Base-by-base conservation (phyloP, 1,284 basidiomycete genomes). In the Pyrrhoderma noxium region DNA sequence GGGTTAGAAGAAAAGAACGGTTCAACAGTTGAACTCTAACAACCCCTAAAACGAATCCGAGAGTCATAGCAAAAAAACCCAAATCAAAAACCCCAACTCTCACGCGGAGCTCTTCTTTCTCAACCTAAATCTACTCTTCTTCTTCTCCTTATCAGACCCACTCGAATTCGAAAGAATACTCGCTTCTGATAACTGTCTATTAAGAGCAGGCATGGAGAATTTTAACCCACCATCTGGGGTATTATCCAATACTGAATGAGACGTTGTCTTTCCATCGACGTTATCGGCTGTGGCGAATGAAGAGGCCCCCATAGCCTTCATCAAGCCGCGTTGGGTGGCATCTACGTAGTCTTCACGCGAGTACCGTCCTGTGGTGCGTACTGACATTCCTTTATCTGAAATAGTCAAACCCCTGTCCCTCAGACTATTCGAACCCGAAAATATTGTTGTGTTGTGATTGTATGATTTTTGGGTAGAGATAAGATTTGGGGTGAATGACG, bases 301-400 rank as follows among this genome's bases (percentile, higher is more conserved):
- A 19, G 51, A 39, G n/a, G 50, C 54, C 27, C 40, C 34, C 54
- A 56, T 56, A 9, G 54, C 47, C 31, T 52, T 52, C 4, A 56
- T 52, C 47, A 56, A 49, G 11, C 54, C 51, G 18, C 83, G 69
- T 61, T 85, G 84, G 8, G 83, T 85, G 3, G 82, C 80, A 59
- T 85, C 82, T 8, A 85, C 67, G 55, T 87, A 85, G 43, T 76
- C 72, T 45, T 82, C 77, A 36, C 78, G 68, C 52, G 79, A 75
- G 56, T 81, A 72, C 7, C 73, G 71, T 55, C 71, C 74, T 22
- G 70, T 62, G 0, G 82, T 85, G 63, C 82, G 84, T 37, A 87
- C 70, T 0, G 77, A 75, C 16, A 86, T 69, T 2, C 84, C 84
- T 5, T 68, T 65, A 16, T 70, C 63, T 0, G 81, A 78, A 40